Base-by-base conservation (phyloP, 164 flowering plant genomes). In the Stephania japonica region DNA sequence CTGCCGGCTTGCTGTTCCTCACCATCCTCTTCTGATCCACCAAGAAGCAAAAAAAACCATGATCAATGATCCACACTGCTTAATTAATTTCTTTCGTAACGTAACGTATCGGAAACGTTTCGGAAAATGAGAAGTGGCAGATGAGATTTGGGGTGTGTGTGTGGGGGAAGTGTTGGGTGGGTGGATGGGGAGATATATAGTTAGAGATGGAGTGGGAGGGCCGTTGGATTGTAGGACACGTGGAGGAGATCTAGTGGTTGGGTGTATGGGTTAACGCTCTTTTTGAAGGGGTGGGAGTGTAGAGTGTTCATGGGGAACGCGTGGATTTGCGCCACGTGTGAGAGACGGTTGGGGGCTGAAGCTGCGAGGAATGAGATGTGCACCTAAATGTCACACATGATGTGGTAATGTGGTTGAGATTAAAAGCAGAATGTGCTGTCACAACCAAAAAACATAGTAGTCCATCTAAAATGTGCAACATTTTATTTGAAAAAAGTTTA, bases 21-120 rank as follows among this genome's bases (percentile, higher is more conserved):
- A 87, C 81, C 73, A 71, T 63, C 74, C 82, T 78, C 74, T 75
- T 86, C 81, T 92, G 97, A 82, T 92, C 97, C 21, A 92, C 95
- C 4, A 92, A 78, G 69, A 88, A 92, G 69, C 97, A 92, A 73
- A 88, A 89, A 81, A 86, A 19, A 89, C 97, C 97, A 92, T 89
- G 41, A 32, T 32, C 38, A 3, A 11, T 50, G 53, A 50, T 21
- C 27, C 47, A 2, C 53, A 24, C 47, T 19, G n/a, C 38, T 4
- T 32, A 32, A 32, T 32, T 32, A 32, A 32, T 2, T 1, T 3
- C 32, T 43, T 11, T 14, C 18, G 50, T 68, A 4, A 16, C 66
- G 66, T 0, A 63, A 14, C 66, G 66, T 25, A 9, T 63, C 66
- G 27, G 66, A 63, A 16, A 32, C 38, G 38, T 32, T 32, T 32